Percentiles rank a stretch among this genome's conserved stretches.
Evolutionary conservation across 1,139 yeast genomes (phyloP).

Genomic region (Blastobotrys aristatus): DNA sequence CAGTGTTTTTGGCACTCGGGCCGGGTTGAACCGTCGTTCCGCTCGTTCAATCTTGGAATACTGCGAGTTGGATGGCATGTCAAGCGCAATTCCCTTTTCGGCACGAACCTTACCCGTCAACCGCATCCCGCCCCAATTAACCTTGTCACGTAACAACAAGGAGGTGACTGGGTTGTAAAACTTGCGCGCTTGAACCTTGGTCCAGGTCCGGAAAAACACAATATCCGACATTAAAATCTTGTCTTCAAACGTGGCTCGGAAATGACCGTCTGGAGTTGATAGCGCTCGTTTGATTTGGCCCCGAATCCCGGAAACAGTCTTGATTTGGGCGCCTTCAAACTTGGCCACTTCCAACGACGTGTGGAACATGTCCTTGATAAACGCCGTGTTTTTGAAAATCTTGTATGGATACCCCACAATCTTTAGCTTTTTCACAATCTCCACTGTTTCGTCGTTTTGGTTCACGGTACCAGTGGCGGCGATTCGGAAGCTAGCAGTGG

Average conservation of each 20-base stretch:
- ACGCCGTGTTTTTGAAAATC: slow-evolving; percentile 93
- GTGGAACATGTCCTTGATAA: slow-evolving; percentile 92
- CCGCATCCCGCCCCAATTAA: slow-evolving; percentile 95
- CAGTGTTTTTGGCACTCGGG: slow-evolving; percentile 76
- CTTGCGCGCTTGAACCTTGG: slow-evolving; percentile 83
- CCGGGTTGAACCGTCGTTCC: slow-evolving; percentile 82
- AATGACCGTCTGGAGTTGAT: slow-evolving; percentile 93
- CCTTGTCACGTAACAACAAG: slow-evolving; percentile 64
- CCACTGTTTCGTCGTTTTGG: slow-evolving; percentile 82
- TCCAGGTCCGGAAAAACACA: slow-evolving; percentile 91
- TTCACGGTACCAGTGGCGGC: slow-evolving; percentile 98
- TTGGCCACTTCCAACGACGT: slow-evolving; percentile 92
- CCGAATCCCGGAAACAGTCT: slow-evolving; percentile 94
- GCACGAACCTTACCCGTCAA: slow-evolving; percentile 91
- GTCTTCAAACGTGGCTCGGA: slow-evolving; percentile 97
- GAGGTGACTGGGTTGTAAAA: slow-evolving; percentile 97
- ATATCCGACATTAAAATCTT: slow-evolving; percentile 87
- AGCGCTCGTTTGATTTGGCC: slow-evolving; percentile 97
- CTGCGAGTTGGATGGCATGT: slow-evolving; percentile 48
- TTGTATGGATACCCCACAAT: slow-evolving; percentile 93
- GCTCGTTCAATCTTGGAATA: slow-evolving; percentile 76
- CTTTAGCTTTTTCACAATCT: slow-evolving; percentile 92
- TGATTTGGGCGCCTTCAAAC: slow-evolving; percentile 95
- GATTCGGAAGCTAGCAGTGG: slow-evolving; percentile 87
- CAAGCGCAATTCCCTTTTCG: slow-evolving; percentile 41